phyloP scores from a whole-genome alignment of 148 eudicot species.

The Oxyria digyna region DNA sequence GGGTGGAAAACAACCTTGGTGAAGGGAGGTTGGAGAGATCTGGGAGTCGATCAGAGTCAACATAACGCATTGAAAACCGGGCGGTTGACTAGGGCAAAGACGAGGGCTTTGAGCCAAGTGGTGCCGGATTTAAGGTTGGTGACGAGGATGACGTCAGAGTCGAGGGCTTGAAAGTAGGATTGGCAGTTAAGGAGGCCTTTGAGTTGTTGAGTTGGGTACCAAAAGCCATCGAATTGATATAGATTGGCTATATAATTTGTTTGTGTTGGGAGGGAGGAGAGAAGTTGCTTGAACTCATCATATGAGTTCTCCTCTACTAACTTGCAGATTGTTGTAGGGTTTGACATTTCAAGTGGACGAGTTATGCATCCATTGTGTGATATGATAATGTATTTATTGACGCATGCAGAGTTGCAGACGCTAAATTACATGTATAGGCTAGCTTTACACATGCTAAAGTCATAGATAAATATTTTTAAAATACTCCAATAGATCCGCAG shows the following conservation, averaged over 20 bases:
- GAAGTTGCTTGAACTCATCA: not conserved
- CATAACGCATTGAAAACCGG: not conserved
- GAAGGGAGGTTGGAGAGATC: slow-evolving; percentile 12
- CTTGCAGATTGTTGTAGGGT: no score
- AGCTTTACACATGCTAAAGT: no score
- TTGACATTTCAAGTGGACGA: no score
- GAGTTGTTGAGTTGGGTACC: not conserved
- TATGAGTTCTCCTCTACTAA: not conserved
- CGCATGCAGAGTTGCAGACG: no score
- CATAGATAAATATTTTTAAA: no score
- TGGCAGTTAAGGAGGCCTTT: not conserved
- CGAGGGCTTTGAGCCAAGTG: slow-evolving; percentile 15
- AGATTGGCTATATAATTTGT: not conserved
- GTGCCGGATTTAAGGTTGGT: slow-evolving; percentile 13
- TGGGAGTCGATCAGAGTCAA: not conserved
- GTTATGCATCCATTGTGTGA: no score
- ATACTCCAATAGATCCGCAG: no score
- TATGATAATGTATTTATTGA: no score
- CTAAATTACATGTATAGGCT: no score
- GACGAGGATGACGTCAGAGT: slow-evolving; percentile 7
- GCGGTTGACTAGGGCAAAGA: slow-evolving; percentile 5
- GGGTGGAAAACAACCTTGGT: slow-evolving; percentile 12
- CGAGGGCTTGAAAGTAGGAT: slow-evolving; percentile 10
- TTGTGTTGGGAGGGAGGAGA: not conserved
- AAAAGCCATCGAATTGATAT: not conserved